These are phyloP conservation scores for Mediolabrus comicus DNA, from an alignment of 108 stramenopile genomes.

Conservation along the genomic window DNA sequence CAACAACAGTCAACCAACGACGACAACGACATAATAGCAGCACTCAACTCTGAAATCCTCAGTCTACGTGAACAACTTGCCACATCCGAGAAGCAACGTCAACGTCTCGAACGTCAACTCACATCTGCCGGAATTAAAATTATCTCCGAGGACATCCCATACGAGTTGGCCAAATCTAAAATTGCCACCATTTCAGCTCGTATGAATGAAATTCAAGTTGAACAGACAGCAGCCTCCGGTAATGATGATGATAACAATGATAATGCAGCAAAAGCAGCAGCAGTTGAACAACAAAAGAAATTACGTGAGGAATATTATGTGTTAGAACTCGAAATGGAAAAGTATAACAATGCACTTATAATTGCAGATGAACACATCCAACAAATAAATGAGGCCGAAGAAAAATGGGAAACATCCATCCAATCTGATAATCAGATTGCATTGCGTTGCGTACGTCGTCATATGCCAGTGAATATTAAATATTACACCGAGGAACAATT, in stretches of 20 bases:
- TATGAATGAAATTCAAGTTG: constrained; percentile 61
- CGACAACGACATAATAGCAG: no score
- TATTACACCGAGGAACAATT: constrained; percentile 61
- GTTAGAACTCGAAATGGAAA: constrained; percentile 69
- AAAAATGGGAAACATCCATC: constrained; percentile 57
- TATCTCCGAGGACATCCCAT: constrained; percentile 66
- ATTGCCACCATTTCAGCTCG: constrained; percentile 52
- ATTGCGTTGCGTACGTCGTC: constrained; percentile 50
- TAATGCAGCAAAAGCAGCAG: no score
- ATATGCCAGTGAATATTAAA: constrained; percentile 62
- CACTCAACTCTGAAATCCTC: no score
- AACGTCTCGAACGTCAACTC: constrained; percentile 56
- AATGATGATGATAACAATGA: no score
- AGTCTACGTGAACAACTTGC: no score
- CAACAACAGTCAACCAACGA: no score
- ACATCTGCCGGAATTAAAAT: constrained; percentile 51
- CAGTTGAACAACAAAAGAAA: constrained; percentile 46
- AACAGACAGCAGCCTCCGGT: constrained; percentile 52
- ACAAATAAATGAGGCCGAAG: constrained; percentile 51
- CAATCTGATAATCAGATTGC: constrained; percentile 46
- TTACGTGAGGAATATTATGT: constrained; percentile 67
- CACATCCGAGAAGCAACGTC: constrained; percentile 52
- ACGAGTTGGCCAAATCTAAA: constrained; percentile 45
- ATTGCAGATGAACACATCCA: constrained; percentile 58
- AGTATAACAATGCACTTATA: constrained; percentile 51